Percentiles rank a stretch among this genome's conserved stretches.
These are phyloP conservation scores for Rhamnella rubrinervis DNA, from an alignment of 331 rosid species.

Conservation along the genomic window DNA sequence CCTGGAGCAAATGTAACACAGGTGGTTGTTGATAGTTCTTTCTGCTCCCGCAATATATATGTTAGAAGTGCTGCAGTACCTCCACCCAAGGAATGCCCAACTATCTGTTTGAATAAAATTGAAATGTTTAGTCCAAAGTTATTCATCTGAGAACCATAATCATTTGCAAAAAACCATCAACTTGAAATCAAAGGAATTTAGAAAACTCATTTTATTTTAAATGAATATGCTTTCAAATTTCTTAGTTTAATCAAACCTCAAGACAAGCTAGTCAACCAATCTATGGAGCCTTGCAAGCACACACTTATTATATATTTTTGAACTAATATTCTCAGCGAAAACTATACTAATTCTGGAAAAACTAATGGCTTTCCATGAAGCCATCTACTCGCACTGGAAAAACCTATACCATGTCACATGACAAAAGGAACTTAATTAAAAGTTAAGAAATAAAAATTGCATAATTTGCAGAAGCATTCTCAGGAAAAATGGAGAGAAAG, in stretches of 20 bases:
- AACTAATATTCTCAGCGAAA: neutral
- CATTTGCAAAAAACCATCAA: slow-evolving; percentile 9
- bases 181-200: neutral
- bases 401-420: neutral
- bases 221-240: neutral
- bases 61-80: slow-evolving; percentile 96
- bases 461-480: neutral
- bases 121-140: slow-evolving; percentile 3
- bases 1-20: slow-evolving; percentile 97
- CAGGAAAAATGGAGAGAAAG: neutral
- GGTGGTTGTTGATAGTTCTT: slow-evolving; percentile 69
- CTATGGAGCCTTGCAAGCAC: neutral
- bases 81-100: slow-evolving; percentile 98
- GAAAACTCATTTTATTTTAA: neutral
- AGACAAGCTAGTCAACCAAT: slow-evolving; percentile 6
- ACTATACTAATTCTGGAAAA: no score
- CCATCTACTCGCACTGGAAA: no score
- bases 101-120: slow-evolving; percentile 47
- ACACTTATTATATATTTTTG: neutral
- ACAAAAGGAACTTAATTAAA: no score
- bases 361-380: no score
- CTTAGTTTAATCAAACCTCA: slow-evolving; percentile 12
- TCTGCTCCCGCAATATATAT: slow-evolving; percentile 82
- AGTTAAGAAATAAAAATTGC: neutral
- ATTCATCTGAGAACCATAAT: neutral